Base-by-base conservation (phyloP, 2,329 filamentous ascomycete genomes). In the Capronia coronata region DNA sequence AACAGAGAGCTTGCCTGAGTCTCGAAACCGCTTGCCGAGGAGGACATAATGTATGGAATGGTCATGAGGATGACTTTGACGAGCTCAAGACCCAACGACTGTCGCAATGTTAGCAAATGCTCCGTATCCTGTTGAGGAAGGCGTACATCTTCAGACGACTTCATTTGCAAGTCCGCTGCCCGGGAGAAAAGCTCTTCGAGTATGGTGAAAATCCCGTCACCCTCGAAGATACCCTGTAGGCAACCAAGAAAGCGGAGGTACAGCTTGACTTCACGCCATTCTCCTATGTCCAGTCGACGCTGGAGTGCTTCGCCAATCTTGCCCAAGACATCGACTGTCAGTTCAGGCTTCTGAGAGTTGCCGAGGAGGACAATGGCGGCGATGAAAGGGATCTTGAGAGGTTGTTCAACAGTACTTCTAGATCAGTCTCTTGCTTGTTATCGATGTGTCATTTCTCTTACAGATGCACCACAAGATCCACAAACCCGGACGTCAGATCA, bases 11-110 rank as follows among this genome's bases (percentile, higher is more conserved):
- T 76, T 2, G 88, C 89, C 63, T 86, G 86, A 57, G 85, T 76
- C 60, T 84, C 80, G 63, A 85, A 83, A 43, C 82, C 80, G 6
- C 46, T 57, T 11, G 53, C 57, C 0, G 83, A 79, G 2, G 86
- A 81, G 8, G 83, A 80, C 76, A 95, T 83, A 47, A 88, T 76
- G 66, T 97, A 98, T 0, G 93, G 91, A 51, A 98, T 86, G 0
- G 91, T 95, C 42, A 96, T 80, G 38, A 97, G 80, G 58, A 98
- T 96, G 61, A 96, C 90, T 70, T 96, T 97, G 66, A 96, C 89
- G 27, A 98, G 79, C 71, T 97, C 93, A 35, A 94, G 70, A 16
- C 81, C 80, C 43, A 84, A 70, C 37, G 79, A 70, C 75, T 80
- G 57, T 61, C 55, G 54, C 51, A 52, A 42, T 45, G 37, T 64